These are phyloP conservation scores for Parathielavia appendiculata DNA, from an alignment of 495 filamentous ascomycete species.

Conservation along the genomic window DNA sequence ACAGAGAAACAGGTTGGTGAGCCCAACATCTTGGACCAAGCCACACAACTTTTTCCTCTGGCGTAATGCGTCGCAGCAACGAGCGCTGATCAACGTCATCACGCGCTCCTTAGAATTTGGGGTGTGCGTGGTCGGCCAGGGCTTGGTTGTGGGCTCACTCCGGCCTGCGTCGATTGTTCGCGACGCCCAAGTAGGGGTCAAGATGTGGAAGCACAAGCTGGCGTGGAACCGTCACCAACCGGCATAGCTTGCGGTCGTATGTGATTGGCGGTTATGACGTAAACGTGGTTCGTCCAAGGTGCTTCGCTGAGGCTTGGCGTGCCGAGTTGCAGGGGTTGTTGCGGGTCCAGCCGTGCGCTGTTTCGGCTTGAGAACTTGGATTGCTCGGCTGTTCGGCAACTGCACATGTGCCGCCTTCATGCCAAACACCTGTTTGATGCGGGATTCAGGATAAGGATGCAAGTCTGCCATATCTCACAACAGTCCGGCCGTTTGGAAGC, in stretches of 20 bases:
- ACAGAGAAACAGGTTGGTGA: background rate
- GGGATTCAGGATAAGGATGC: background rate
- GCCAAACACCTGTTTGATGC: background rate
- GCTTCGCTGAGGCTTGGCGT: slow-evolving; percentile 11
- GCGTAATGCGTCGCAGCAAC: slow-evolving; percentile 12
- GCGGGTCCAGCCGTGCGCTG: slow-evolving; percentile 12
- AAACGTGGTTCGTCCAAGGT: background rate
- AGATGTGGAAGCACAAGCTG: background rate
- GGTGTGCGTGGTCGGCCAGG: slow-evolving; percentile 1
- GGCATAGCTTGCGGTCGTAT: slow-evolving; percentile 16
- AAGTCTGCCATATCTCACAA: background rate
- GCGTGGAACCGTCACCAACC: background rate
- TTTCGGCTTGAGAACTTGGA: slow-evolving; percentile 8
- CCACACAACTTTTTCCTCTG: background rate
- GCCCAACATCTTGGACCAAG: background rate
- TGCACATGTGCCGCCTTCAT: background rate
- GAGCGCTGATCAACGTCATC: slow-evolving; percentile 7
- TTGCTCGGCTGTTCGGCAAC: slow-evolving; percentile 6
- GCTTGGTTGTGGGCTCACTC: background rate
- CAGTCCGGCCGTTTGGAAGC: too few relatives aligned
- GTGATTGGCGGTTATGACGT: slow-evolving; percentile 24
- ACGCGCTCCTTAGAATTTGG: background rate
- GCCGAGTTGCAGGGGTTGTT: background rate
- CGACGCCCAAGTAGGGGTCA: background rate
- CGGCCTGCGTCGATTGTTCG: background rate